Evolutionary conservation across 2,329 filamentous ascomycete genomes (phyloP).

Genomic region (Lachnellula occidentalis): DNA sequence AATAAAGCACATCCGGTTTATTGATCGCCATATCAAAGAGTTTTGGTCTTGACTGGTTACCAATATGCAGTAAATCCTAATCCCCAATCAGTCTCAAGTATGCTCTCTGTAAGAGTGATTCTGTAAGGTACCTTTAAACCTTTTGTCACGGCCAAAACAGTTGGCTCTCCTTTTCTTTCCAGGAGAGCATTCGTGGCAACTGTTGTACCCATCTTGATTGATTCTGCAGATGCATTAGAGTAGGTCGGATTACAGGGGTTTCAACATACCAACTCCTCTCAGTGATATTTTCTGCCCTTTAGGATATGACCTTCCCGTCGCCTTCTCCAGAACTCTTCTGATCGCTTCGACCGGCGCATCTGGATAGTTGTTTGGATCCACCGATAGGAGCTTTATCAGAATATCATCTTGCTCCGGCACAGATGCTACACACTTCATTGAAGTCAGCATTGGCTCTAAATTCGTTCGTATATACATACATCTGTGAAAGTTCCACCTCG

Average conservation of each 20-base stretch:
- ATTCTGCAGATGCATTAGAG: conserved; percentile 40
- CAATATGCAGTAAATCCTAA: conserved; percentile 62
- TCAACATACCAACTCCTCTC: background rate
- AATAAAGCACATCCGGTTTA: conserved; percentile 63
- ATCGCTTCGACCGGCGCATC: conserved; percentile 78
- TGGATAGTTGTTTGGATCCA: conserved; percentile 83
- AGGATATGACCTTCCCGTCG: conserved; percentile 53
- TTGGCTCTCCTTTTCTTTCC: conserved; percentile 65
- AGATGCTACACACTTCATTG: background rate
- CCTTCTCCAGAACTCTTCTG: conserved; percentile 54
- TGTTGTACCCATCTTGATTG: conserved; percentile 71
- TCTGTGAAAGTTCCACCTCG: conserved; percentile 1
- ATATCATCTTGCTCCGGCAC: conserved; percentile 54
- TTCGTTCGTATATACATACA: background rate
- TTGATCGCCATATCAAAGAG: conserved; percentile 66
- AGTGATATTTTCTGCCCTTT: conserved; percentile 48
- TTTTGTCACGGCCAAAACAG: conserved; percentile 65
- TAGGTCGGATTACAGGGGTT: background rate
- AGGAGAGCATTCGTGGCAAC: conserved; percentile 72
- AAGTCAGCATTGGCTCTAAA: background rate
- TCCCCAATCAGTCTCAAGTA: background rate
- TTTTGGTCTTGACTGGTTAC: conserved; percentile 65
- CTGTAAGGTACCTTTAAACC: conserved; percentile 49
- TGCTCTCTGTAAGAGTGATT: too few species aligned
- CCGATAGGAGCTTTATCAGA: conserved; percentile 82